These are phyloP conservation scores for Ottelia alismoides DNA, from an alignment of 106 monocot species.

Conservation along the genomic window DNA sequence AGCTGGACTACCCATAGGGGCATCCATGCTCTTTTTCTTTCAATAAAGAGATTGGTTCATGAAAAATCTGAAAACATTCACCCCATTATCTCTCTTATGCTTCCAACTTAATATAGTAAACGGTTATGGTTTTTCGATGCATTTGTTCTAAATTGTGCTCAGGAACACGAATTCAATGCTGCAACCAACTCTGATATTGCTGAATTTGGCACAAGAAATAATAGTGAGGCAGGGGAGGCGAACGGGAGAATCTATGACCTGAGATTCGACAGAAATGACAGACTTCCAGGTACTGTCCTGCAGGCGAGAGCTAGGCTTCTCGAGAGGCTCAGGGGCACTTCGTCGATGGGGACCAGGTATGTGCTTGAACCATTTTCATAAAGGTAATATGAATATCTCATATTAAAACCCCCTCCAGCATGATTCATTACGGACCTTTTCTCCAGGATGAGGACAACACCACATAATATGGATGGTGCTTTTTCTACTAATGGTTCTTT, in stretches of 20 bases:
- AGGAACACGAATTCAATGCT: constrained; percentile 18
- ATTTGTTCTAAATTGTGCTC: too few species aligned
- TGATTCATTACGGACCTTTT: neutral
- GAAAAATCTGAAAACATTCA: too few species aligned
- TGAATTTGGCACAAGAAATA: constrained; percentile 14
- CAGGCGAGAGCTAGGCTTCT: constrained; percentile 63
- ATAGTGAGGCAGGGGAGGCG: constrained; percentile 3
- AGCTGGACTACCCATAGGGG: too few species aligned
- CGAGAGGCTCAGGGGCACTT: constrained; percentile 58
- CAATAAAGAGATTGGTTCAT: too few species aligned
- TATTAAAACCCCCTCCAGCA: neutral
- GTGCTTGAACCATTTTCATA: neutral
- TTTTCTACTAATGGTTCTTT: constrained; percentile 12
- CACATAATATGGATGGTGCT: constrained; percentile 14
- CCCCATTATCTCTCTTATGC: too few species aligned
- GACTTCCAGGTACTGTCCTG: constrained; percentile 47
- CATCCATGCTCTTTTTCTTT: too few species aligned
- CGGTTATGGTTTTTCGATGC: too few species aligned
- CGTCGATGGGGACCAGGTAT: constrained; percentile 43
- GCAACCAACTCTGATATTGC: constrained; percentile 1
- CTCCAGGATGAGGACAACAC: constrained; percentile 14
- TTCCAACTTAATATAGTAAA: too few species aligned
- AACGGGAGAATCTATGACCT: constrained; percentile 8
- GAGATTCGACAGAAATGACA: constrained; percentile 16
- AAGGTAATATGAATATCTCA: neutral